Percentiles rank a stretch among this genome's conserved stretches.
These are phyloP conservation scores for Hemileccinum impolitum DNA, from an alignment of 768 basidiomycete species.

Conservation along the genomic window DNA sequence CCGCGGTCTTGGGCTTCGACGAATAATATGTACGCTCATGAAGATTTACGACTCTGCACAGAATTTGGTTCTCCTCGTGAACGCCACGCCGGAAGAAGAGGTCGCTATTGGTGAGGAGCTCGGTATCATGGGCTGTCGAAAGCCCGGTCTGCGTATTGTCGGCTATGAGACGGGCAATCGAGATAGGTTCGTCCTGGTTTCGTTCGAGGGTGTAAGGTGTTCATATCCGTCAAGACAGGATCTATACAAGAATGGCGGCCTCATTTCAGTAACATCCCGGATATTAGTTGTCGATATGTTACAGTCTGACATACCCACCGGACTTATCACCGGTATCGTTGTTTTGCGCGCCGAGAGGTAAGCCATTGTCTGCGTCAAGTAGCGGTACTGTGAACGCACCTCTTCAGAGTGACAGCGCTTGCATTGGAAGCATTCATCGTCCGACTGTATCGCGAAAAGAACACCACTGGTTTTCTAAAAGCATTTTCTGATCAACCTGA, in stretches of 20 bases:
- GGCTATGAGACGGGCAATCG: slow-evolving; percentile 77
- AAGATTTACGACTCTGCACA: slow-evolving; percentile 89
- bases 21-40: slow-evolving; percentile 80
- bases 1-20: slow-evolving; percentile 84
- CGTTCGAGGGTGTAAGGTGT: neutral
- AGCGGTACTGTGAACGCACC: neutral
- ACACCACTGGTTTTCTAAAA: slow-evolving; percentile 88
- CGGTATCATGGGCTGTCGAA: slow-evolving; percentile 85
- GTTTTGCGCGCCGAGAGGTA: slow-evolving; percentile 91
- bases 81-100: slow-evolving; percentile 84
- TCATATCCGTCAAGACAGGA: slow-evolving; percentile 53
- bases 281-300: slow-evolving; percentile 96
- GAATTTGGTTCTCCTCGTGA: slow-evolving; percentile 81
- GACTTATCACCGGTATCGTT: slow-evolving; percentile 85
- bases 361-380: slow-evolving; percentile 8
- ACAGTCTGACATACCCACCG: slow-evolving; percentile 76
- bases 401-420: slow-evolving; percentile 75
- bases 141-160: slow-evolving; percentile 79
- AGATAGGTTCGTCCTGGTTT: slow-evolving; percentile 57
- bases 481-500: slow-evolving; percentile 98
- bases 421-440: slow-evolving; percentile 92
- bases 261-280: slow-evolving; percentile 89
- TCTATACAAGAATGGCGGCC: slow-evolving; percentile 83
- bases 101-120: slow-evolving; percentile 89
- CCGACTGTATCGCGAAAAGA: slow-evolving; percentile 85